Base-by-base conservation (phyloP, 2,329 filamentous ascomycete species). In the Diplocarpon rosae region DNA sequence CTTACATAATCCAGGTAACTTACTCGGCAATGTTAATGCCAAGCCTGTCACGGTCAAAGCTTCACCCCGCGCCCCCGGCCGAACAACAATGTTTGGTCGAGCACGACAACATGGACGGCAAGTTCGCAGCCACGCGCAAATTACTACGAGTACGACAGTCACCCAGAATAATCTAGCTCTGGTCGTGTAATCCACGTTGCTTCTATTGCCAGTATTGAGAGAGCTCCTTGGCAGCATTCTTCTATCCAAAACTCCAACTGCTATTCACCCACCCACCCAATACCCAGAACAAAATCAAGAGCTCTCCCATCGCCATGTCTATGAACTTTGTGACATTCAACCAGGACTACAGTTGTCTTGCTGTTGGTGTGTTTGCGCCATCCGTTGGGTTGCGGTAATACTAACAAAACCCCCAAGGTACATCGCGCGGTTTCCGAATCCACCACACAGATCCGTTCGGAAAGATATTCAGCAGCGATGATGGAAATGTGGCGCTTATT, bases 261-360 rank as follows among this genome's bases (percentile, higher is more conserved):
- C 20, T 29, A 14, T 37, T 29, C 5, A 17, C 17, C 31, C 5
- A 24, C 28, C 9, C 15, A 33, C 14, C 24, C 37, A n/a, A 3
- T 31, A 31, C 29, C 39, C 30, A 17, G n/a, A 24, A 12, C 31
- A 15, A 34, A 36, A 30, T 29, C n/a, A 24, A 24, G 20, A 28
- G 37, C 32, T 33, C 32, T 6, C 31, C 33, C 37, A 11, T 20
- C 52, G 73, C 62, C 49, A 86, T 86, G 80, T 68, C 80, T 39
- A 87, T 96, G 71, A 98, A 98, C 67, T 98, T 94, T 68, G 87
- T 98, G 59, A 95, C 90, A 34, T 98, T 96, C 68, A 98, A 98
- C 67, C 92, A 98, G 72, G 92, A 98, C 71, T 88, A 95, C 70
- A 94, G 85, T 74, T 90, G 90, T 66, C 75, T 98, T 53, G 90